Percentiles rank a stretch among this genome's conserved stretches.
Conservation (phyloP, 768 basidiomycete genomes). For the Naganishia kalamii region DNA sequence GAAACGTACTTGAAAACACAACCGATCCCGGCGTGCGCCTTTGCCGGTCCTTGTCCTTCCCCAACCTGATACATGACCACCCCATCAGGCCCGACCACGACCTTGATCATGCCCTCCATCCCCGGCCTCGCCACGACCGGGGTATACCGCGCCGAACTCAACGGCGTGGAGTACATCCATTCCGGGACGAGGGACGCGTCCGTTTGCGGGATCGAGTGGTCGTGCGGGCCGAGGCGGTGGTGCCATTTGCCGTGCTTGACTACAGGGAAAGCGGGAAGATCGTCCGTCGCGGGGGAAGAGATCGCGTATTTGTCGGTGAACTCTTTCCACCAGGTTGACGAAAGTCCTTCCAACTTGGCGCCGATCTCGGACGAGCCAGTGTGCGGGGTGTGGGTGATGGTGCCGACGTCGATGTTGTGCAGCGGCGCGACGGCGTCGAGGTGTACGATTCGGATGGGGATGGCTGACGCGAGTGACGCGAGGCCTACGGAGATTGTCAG, state of each 20-base stretch:
- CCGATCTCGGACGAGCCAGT: background rate
- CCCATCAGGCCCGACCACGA: background rate
- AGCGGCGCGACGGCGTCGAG: background rate
- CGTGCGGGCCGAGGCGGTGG: background rate
- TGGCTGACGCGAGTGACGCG: background rate
- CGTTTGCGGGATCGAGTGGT: conserved; percentile 1
- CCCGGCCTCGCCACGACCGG: background rate
- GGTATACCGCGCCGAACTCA: background rate
- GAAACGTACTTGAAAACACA: conserved; percentile 7
- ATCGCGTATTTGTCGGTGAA: background rate
- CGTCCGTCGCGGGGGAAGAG: background rate
- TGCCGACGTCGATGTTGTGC: background rate
- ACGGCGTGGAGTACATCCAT: conserved; percentile 1
- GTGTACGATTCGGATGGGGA: background rate
- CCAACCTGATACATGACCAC: background rate
- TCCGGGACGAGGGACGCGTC: background rate
- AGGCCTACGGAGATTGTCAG: background rate
- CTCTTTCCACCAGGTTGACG: background rate
- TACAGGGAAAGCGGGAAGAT: background rate
- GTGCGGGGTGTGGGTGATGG: background rate
- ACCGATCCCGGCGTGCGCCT: background rate
- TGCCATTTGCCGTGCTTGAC: background rate
- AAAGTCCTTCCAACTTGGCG: background rate
- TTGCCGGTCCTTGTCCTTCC: background rate
- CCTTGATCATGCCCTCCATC: background rate